Conservation (phyloP, 441 rosid species). For the Erodium trifolium region DNA sequence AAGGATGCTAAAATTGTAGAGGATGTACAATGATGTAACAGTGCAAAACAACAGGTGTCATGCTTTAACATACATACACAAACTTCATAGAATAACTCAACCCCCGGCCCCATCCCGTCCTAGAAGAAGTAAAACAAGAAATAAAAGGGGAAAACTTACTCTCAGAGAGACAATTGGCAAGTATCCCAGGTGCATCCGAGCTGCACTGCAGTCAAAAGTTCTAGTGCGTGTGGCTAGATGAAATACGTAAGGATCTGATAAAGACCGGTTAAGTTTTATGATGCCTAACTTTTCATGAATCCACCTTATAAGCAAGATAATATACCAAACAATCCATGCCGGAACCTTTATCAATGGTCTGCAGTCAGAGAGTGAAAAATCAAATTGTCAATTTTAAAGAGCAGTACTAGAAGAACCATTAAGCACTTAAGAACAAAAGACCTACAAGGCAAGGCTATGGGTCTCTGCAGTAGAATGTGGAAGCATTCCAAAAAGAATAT, state of each 20-base stretch:
- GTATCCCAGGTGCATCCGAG: conserved; percentile 63
- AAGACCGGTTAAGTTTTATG: conserved; percentile 30
- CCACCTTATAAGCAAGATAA: conserved; percentile 43
- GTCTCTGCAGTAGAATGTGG: not conserved
- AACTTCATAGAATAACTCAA: not conserved
- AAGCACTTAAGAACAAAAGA: no score
- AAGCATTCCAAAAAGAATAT: not conserved
- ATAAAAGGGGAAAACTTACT: conserved; percentile 33
- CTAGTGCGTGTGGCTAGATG: conserved; percentile 60
- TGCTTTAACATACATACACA: not conserved
- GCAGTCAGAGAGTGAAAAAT: conserved; percentile 25
- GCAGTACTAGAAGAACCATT: no score
- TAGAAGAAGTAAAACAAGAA: not conserved
- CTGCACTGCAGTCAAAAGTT: conserved; percentile 76
- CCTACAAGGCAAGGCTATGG: not conserved
- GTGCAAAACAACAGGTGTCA: conserved; percentile 6
- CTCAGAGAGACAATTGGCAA: conserved; percentile 52
- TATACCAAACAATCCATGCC: conserved; percentile 32
- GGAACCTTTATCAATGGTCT: conserved; percentile 78
- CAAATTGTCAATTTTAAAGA: no score
- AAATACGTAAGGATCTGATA: conserved; percentile 41
- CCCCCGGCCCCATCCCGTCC: not conserved
- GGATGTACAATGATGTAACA: not conserved
- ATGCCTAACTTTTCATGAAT: conserved; percentile 39
- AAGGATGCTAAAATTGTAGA: not conserved